Percentiles rank a stretch among this genome's conserved stretches.
Evolutionary conservation across 768 basidiomycete genomes (phyloP).

Genomic region (Strobilomyces echinocephalus): DNA sequence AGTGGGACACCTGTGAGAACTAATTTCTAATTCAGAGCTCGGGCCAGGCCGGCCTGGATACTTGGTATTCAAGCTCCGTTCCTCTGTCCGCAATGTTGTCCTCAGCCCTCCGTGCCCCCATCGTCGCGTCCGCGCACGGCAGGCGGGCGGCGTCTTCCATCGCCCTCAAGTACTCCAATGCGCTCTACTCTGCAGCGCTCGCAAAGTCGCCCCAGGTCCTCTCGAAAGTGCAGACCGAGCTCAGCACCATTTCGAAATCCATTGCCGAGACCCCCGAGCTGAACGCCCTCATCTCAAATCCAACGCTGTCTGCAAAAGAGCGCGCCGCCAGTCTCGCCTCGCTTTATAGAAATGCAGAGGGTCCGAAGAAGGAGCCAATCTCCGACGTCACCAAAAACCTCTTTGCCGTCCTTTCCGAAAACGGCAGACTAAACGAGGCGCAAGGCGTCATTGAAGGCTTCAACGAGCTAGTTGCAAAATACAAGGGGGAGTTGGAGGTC

Average conservation of each 20-base stretch:
- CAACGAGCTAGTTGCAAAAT: slow-evolving; percentile 79
- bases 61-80: slow-evolving; percentile 1
- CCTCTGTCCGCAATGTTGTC: slow-evolving; percentile 45
- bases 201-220: slow-evolving; percentile 79
- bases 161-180: slow-evolving; percentile 80
- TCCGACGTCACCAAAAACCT: slow-evolving; percentile 91
- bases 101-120: slow-evolving; percentile 49
- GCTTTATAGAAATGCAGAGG: slow-evolving; percentile 66
- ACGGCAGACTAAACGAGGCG: slow-evolving; percentile 84
- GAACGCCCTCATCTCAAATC: slow-evolving; percentile 76
- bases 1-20: slow-evolving; percentile 1
- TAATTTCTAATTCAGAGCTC: not conserved
- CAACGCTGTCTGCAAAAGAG: slow-evolving; percentile 81
- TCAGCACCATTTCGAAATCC: slow-evolving; percentile 62
- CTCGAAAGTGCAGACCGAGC: slow-evolving; percentile 81
- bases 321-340: slow-evolving; percentile 61
- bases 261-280: slow-evolving; percentile 65
- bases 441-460: slow-evolving; percentile 87
- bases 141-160: slow-evolving; percentile 72
- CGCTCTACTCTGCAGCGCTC: slow-evolving; percentile 76
- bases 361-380: slow-evolving; percentile 66
- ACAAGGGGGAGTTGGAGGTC: slow-evolving; percentile 92
- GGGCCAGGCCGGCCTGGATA: slow-evolving; percentile 6
- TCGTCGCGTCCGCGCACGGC: slow-evolving; percentile 37
- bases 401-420: slow-evolving; percentile 84